Percentiles rank a stretch among this genome's conserved stretches.
phyloP scores from a whole-genome alignment of 2,329 filamentous ascomycete genomes.

The Metarhizium anisopliae region DNA sequence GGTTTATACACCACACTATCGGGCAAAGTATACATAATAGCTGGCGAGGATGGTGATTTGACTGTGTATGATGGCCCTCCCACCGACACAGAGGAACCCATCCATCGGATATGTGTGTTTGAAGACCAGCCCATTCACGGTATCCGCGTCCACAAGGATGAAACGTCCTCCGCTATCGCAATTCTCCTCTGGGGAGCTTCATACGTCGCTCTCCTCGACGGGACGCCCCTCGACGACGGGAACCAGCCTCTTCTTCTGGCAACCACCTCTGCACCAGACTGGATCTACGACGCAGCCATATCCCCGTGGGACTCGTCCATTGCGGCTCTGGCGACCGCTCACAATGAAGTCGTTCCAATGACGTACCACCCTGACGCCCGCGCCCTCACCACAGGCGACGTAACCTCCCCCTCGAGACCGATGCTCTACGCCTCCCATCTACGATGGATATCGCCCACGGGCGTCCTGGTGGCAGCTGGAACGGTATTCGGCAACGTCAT shows the following conservation, averaged over 20 bases:
- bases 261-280: slow-evolving; percentile 50
- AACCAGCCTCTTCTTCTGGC: slow-evolving; percentile 5
- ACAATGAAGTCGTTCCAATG: slow-evolving; percentile 67
- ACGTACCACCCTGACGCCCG: slow-evolving; percentile 23
- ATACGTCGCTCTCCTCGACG: slow-evolving; percentile 36
- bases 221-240: slow-evolving; percentile 13
- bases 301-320: slow-evolving; percentile 32
- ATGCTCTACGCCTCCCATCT: slow-evolving; percentile 82
- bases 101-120: slow-evolving; percentile 47
- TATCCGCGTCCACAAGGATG: slow-evolving; percentile 37
- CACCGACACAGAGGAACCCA: slow-evolving; percentile 17
- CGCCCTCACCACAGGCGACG: slow-evolving; percentile 29
- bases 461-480: slow-evolving; percentile 71
- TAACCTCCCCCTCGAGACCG: slow-evolving; percentile 62
- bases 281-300: slow-evolving; percentile 63
- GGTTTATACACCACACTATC: slow-evolving; percentile 34
- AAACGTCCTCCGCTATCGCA: not conserved
- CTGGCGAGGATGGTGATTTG: slow-evolving; percentile 51
- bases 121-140: slow-evolving; percentile 65
- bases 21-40: slow-evolving; percentile 37
- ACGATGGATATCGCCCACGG: slow-evolving; percentile 46
- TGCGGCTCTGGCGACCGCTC: slow-evolving; percentile 67
- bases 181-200: slow-evolving; percentile 63
- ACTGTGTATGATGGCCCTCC: slow-evolving; percentile 38
- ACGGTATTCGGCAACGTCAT: slow-evolving; percentile 94